Percentiles rank a stretch among this genome's conserved stretches.
These are phyloP conservation scores for Cryomyces minteri DNA, from an alignment of 495 filamentous ascomycete genomes.

Conservation along the genomic window DNA sequence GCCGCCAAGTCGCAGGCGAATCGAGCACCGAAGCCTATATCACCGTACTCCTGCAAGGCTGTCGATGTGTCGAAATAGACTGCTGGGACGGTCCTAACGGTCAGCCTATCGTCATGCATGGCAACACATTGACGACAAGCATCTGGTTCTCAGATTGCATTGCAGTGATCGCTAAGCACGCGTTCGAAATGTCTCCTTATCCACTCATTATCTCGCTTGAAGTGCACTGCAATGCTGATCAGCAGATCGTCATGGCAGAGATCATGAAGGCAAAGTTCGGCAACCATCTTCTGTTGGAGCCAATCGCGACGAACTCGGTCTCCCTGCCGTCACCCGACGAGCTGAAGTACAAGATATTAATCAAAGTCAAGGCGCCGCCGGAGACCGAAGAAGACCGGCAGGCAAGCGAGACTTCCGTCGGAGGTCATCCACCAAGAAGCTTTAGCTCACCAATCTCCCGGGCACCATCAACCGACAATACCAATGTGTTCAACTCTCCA, in stretches of 20 bases:
- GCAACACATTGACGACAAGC: constrained; percentile 68
- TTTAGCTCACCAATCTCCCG: no score
- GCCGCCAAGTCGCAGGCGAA: constrained; percentile 70
- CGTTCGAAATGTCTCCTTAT: constrained; percentile 62
- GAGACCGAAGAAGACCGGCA: constrained; percentile 37
- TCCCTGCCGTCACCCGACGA: constrained; percentile 72
- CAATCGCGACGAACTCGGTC: constrained; percentile 42
- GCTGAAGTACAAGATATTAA: constrained; percentile 60
- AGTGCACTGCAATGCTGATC: constrained; percentile 71
- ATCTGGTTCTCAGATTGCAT: constrained; percentile 82
- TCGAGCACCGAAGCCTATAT: constrained; percentile 94
- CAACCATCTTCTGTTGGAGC: constrained; percentile 55
- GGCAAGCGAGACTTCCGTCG: constrained; percentile 62
- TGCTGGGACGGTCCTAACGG: constrained; percentile 90
- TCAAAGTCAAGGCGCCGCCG: constrained; percentile 74
- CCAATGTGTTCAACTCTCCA: constrained; percentile 13
- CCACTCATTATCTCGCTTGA: constrained; percentile 90
- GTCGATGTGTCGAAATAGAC: constrained; percentile 91
- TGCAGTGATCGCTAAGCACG: constrained; percentile 80
- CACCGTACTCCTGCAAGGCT: constrained; percentile 68
- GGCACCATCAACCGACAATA: constrained; percentile 1
- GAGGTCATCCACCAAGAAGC: constrained; percentile 6
- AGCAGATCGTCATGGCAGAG: constrained; percentile 76
- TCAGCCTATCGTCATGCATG: constrained; percentile 75
- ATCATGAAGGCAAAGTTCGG: constrained; percentile 75